Conservation (phyloP, 305 asterid species). For the Solanum chacoense region DNA sequence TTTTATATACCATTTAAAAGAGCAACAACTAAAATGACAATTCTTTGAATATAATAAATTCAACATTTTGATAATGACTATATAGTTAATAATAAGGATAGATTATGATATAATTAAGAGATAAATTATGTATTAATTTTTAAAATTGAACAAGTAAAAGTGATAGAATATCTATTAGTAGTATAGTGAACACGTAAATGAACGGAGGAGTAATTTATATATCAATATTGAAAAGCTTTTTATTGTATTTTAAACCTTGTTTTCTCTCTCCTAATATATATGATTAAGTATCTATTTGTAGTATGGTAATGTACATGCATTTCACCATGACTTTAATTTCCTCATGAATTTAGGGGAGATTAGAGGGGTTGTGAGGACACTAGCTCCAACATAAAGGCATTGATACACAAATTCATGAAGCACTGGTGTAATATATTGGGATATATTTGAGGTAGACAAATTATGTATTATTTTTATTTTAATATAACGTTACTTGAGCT, state of each 20-base stretch:
- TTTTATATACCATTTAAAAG: neutral
- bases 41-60: neutral
- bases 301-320: neutral
- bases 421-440: neutral
- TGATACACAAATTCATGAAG: neutral
- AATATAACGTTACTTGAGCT: neutral
- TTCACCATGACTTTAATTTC: neutral
- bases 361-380: neutral
- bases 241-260: neutral
- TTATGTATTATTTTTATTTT: neutral
- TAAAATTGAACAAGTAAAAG: neutral
- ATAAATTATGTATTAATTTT: neutral
- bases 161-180: accelerated
- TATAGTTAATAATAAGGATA: neutral
- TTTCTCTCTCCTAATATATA: neutral
- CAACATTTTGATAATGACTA: neutral
- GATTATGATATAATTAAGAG: neutral
- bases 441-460: neutral
- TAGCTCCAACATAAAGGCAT: neutral
- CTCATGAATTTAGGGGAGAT: neutral
- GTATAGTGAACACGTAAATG: neutral
- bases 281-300: neutral
- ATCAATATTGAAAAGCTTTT: neutral
- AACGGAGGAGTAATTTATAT: too few species aligned
- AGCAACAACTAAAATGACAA: neutral